Evolutionary conservation across 1,139 yeast species (phyloP).

Genomic region (Yamadazyma siamensis): DNA sequence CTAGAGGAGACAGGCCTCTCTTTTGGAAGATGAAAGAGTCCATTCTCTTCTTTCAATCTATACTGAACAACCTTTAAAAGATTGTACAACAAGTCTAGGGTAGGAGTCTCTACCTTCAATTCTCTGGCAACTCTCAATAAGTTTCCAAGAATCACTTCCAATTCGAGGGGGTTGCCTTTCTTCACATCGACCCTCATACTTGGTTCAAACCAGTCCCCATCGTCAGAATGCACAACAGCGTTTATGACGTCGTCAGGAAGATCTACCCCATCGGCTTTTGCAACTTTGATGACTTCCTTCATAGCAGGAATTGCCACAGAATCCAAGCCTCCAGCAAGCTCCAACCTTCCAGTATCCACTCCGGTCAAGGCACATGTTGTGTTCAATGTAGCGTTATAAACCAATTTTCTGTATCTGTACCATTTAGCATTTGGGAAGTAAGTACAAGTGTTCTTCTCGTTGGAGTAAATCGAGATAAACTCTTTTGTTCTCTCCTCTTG

Average conservation of each 20-base stretch:
- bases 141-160: conserved; percentile 29
- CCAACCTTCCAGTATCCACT: conserved; percentile 25
- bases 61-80: conserved; percentile 38
- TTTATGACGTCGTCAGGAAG: conserved; percentile 17
- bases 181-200: conserved; percentile 36
- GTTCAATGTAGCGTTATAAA: conserved; percentile 34
- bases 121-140: conserved; percentile 12
- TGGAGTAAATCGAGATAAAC: conserved; percentile 50
- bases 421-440: conserved; percentile 41
- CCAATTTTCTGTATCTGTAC: conserved; percentile 57
- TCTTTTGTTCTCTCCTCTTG: conserved; percentile 24
- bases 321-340: conserved; percentile 14
- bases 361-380: conserved; percentile 31
- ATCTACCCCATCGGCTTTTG: conserved; percentile 15
- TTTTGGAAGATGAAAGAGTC: conserved; percentile 9
- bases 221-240: conserved; percentile 45
- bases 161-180: conserved; percentile 27
- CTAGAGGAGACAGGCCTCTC: conserved; percentile 10
- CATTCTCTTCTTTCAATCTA: conserved; percentile 12
- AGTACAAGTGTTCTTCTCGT: conserved; percentile 35
- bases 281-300: conserved; percentile 18
- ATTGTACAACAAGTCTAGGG: conserved; percentile 27
- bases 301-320: conserved; percentile 16
- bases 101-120: conserved; percentile 17
- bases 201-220: conserved; percentile 47